phyloP scores from a whole-genome alignment of 148 eudicot genomes.

The Rhododendron simsii region DNA sequence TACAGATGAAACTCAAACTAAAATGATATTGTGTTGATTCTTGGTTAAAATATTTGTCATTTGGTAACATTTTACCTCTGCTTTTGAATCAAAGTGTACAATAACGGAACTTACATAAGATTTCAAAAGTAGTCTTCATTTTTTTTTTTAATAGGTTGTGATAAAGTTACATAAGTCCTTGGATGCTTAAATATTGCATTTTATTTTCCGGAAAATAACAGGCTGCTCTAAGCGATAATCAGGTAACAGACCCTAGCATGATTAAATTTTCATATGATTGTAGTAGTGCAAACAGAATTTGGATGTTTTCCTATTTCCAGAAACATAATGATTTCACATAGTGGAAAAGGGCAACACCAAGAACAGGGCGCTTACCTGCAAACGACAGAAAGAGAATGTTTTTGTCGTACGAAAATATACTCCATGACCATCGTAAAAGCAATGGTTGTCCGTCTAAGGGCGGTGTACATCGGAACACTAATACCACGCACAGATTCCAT shows the following conservation, averaged over 20 bases:
- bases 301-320: background rate
- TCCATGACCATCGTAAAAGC: slow-evolving; percentile 72
- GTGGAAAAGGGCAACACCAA: background rate
- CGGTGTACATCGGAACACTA: slow-evolving; percentile 81
- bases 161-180: background rate
- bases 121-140: background rate
- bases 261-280: background rate
- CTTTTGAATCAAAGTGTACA: background rate
- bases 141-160: background rate
- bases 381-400: slow-evolving; percentile 34
- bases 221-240: background rate
- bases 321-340: background rate
- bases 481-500: slow-evolving; percentile 83
- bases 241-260: background rate
- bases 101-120: background rate
- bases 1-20: background rate
- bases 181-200: background rate
- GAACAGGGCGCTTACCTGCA: slow-evolving; percentile 37
- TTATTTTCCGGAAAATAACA: background rate
- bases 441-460: slow-evolving; percentile 69
- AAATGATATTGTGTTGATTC: background rate
- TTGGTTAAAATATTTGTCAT: background rate
- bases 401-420: slow-evolving; percentile 46
- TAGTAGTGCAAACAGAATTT: background rate
- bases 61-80: background rate